Evolutionary conservation across 257 asterid species (phyloP).

Genomic region (Solanum corneliomulleri): DNA sequence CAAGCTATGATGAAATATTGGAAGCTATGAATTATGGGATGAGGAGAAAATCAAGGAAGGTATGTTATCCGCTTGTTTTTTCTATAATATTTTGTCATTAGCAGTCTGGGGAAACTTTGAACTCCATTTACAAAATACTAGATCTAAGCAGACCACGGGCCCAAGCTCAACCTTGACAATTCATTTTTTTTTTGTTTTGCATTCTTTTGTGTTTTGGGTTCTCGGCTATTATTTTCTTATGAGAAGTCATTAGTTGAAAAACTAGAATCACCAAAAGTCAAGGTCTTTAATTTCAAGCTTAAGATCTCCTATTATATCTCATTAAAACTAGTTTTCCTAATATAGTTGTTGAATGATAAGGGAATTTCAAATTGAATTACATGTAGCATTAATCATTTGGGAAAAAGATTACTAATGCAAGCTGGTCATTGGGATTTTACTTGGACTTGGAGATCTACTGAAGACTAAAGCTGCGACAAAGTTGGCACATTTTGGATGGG

Average conservation of each 20-base stretch:
- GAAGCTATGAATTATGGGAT: conserved; percentile 59
- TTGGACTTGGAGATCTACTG: neutral
- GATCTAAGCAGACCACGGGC: neutral
- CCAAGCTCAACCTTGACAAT: neutral
- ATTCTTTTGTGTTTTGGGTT: neutral
- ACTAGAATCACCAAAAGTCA: neutral
- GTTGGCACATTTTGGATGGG: neutral
- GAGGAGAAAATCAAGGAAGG: conserved; percentile 66
- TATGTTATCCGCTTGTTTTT: conserved; percentile 3
- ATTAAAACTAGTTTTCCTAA: neutral
- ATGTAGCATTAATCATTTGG: neutral
- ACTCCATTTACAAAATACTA: neutral
- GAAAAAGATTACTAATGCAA: neutral
- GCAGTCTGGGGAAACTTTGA: neutral
- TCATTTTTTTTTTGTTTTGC: neutral
- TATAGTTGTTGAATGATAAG: neutral
- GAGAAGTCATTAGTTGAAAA: neutral
- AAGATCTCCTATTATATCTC: neutral
- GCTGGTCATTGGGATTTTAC: neutral
- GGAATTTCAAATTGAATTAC: neutral
- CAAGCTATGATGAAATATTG: conserved; percentile 55
- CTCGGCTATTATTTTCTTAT: neutral
- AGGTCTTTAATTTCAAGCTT: neutral
- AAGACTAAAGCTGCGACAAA: neutral
- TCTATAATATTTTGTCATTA: neutral